Percentiles rank a stretch among this genome's conserved stretches.
Evolutionary conservation across 129 eudicot species (phyloP).

Genomic region (Apium graveolens): DNA sequence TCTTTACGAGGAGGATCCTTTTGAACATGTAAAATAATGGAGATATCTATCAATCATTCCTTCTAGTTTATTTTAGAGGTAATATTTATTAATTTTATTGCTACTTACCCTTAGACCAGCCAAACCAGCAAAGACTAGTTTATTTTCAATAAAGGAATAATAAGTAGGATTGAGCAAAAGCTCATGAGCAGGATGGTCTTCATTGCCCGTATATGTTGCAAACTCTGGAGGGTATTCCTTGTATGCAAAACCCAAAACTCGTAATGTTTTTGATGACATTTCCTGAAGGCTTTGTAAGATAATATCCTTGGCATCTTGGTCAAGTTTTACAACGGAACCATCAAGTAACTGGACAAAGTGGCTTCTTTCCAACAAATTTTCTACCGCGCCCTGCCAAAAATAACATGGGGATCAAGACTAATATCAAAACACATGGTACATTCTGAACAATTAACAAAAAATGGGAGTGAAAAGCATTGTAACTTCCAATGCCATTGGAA

Average conservation of each 20-base stretch:
- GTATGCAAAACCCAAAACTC: conserved; percentile 94
- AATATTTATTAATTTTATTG: neutral
- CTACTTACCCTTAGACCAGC: conserved; percentile 84
- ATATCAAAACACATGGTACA: neutral
- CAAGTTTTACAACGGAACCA: conserved; percentile 73
- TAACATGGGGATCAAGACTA: neutral
- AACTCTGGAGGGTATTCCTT: conserved; percentile 74
- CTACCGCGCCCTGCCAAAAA: conserved; percentile 87
- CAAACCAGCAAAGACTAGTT: conserved; percentile 72
- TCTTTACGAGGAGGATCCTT: conserved; percentile 98
- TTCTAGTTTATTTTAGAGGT: neutral
- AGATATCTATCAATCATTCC: neutral
- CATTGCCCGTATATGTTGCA: conserved; percentile 63
- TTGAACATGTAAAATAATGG: neutral
- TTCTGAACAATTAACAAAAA: neutral
- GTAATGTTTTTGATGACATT: conserved; percentile 65
- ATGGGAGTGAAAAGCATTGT: neutral
- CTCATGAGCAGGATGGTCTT: conserved; percentile 80
- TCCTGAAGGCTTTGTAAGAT: conserved; percentile 62
- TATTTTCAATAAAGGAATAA: conserved; percentile 75
- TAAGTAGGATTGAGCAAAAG: conserved; percentile 67
- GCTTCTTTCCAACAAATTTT: conserved; percentile 81
- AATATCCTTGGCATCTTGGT: conserved; percentile 30
- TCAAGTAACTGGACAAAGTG: conserved; percentile 65
- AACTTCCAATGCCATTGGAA: neutral